Conservation (phyloP, 2,329 filamentous ascomycete genomes). For the Botrytis sinoallii region DNA sequence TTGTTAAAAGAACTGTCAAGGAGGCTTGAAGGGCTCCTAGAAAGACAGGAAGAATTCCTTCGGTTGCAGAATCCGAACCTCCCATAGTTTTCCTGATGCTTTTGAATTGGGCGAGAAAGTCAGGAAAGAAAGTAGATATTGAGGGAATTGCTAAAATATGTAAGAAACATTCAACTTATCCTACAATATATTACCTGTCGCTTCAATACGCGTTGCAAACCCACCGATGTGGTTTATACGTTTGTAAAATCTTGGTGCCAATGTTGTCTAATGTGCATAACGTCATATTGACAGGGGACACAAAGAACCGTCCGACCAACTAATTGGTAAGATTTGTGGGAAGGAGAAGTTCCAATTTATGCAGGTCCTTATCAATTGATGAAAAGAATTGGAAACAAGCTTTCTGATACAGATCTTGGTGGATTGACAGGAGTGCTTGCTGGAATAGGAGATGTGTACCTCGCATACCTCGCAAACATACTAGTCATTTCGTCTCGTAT, state of each 20-base stretch:
- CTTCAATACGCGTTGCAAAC: not conserved
- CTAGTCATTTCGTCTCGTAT: not conserved
- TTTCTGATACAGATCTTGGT: not conserved
- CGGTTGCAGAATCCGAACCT: not conserved
- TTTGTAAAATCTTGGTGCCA: not conserved
- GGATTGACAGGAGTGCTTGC: not conserved
- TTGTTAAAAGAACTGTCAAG: constrained; percentile 47
- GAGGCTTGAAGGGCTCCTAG: constrained; percentile 47
- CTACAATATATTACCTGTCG: not conserved
- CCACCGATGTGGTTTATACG: not conserved
- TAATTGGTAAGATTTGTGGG: not conserved
- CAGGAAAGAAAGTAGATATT: not conserved
- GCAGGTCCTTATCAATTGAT: not conserved
- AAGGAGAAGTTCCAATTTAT: not conserved
- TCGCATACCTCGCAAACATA: not conserved
- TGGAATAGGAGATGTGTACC: not conserved
- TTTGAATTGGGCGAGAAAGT: not conserved
- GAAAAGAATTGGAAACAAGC: not conserved
- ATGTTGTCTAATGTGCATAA: not conserved
- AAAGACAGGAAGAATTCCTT: constrained; percentile 41
- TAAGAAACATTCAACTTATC: no score
- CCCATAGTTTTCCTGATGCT: not conserved
- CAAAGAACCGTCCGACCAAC: not conserved
- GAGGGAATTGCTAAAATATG: not conserved
- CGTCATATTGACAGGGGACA: not conserved